Evolutionary conservation across 2,329 filamentous ascomycete species (phyloP), one percentile per base, ranked within the genome.

Genomic region (Diaporthe capsici): DNA sequence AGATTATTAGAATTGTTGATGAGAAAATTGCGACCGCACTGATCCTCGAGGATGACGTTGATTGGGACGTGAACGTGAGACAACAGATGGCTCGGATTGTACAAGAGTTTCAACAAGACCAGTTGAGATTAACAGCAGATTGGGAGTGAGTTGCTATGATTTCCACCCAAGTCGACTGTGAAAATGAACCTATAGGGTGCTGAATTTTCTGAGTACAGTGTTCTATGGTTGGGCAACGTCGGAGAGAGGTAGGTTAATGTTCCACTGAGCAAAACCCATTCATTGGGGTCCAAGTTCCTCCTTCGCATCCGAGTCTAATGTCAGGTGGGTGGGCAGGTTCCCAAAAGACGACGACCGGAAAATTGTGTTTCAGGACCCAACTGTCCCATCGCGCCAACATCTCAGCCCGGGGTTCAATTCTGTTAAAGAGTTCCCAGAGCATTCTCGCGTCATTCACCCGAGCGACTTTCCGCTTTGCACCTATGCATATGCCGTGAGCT

Each of bases 41-140:
- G 44, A 22, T 67, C 10, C 61, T 67, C 20, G 61, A 67, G 37
- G 61, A 67, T 6, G 61, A 67, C 8, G 28, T 67, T 25, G 61
- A 67, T 51, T 67, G 61, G 61, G 61, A 67, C 7, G 28, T 51
- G 28, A 49, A 49, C 28, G 61, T 67, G 20, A 67, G 61, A 17
- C 44, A 67, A 44, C 61, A 67, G 44, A 67, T 67, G 61, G 61
- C 61, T 67, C 61, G 61, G 7, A 49, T 67, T 51, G 28, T 51
- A 34, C 61, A 37, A 15, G 10, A 51, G 13, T 51, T 67, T 8
- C 25, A 37, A 44, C n/a, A 37, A 31, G 61, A 67, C 15, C 20
- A 49, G 28, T 67, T 31, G 3, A 49, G 10, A 49, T 13, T 67
- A 20, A 67, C 61, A 37, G 44, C 17, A 22, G 31, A 67, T 25